phyloP scores from a whole-genome alignment of 345 rosid species.

The Reutealis trisperma region DNA sequence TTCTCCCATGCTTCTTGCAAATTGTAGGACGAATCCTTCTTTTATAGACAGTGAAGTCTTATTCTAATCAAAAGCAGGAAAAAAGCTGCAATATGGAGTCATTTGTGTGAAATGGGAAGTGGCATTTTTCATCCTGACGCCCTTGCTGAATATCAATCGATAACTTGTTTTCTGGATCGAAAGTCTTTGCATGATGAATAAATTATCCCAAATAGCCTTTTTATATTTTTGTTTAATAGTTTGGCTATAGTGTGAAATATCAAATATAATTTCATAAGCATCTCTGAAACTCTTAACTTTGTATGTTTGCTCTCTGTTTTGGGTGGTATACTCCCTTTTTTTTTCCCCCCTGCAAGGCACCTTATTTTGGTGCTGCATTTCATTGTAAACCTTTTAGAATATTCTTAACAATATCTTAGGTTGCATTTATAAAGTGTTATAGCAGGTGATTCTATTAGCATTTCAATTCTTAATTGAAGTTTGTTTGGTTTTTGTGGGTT shows the following conservation, averaged over 20 bases:
- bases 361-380: constrained; percentile 2
- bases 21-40: neutral
- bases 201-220: neutral
- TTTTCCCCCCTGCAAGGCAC: neutral
- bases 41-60: neutral
- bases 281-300: neutral
- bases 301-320: constrained; percentile 5
- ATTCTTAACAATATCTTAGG: neutral
- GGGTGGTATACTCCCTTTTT: neutral
- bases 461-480: neutral
- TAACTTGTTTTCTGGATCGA: constrained; percentile 5
- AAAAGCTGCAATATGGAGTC: constrained; percentile 4
- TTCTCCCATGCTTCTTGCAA: neutral
- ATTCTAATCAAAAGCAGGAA: neutral
- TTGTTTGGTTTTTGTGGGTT: neutral
- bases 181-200: neutral
- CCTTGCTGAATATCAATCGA: neutral
- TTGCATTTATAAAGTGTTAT: neutral
- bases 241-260: neutral
- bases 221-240: neutral
- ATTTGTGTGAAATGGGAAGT: neutral
- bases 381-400: neutral
- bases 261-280: neutral
- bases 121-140: neutral
- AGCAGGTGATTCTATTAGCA: neutral